phyloP scores from a whole-genome alignment of 2,329 filamentous ascomycete species.

The Fusarium protoensiforme region DNA sequence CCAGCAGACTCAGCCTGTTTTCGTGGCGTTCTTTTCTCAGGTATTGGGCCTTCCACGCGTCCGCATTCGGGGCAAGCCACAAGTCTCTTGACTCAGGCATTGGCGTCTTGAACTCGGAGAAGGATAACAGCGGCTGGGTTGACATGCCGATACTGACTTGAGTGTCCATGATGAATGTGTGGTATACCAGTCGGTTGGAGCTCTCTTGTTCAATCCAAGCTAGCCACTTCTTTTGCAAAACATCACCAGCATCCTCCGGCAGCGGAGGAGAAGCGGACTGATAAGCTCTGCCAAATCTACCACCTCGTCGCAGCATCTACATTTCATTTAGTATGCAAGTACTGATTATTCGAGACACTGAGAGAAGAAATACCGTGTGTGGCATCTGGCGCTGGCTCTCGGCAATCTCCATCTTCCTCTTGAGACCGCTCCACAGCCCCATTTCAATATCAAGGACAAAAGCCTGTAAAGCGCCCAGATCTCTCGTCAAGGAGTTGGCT shows the following conservation, averaged over 20 bases:
- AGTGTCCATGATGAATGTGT: conserved; percentile 19
- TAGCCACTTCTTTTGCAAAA: conserved; percentile 22
- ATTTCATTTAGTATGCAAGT: not conserved
- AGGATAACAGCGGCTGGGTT: conserved; percentile 20
- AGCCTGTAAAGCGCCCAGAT: conserved; percentile 12
- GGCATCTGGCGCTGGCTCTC: conserved; percentile 22
- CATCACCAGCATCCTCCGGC: conserved; percentile 9
- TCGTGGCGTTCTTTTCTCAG: conserved; percentile 1
- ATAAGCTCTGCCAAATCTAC: conserved; percentile 9
- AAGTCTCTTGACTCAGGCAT: conserved; percentile 22
- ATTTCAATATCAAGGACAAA: conserved; percentile 25
- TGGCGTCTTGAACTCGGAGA: conserved; percentile 14
- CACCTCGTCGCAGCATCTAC: conserved; percentile 18
- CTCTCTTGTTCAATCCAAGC: conserved; percentile 25
- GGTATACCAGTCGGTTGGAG: conserved; percentile 14
- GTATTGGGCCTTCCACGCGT: conserved; percentile 23
- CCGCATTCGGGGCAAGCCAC: conserved; percentile 23
- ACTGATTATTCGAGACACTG: not conserved
- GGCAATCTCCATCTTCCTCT: conserved; percentile 27
- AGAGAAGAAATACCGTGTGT: conserved; percentile 16
- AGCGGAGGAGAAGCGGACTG: not conserved
- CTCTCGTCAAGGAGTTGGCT: conserved; percentile 13
- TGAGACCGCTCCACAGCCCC: conserved; percentile 26
- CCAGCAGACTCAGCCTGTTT: not conserved
- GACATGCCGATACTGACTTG: conserved; percentile 22